Conservation (phyloP, 2,329 filamentous ascomycete genomes). For the Xylaria polymorpha region DNA sequence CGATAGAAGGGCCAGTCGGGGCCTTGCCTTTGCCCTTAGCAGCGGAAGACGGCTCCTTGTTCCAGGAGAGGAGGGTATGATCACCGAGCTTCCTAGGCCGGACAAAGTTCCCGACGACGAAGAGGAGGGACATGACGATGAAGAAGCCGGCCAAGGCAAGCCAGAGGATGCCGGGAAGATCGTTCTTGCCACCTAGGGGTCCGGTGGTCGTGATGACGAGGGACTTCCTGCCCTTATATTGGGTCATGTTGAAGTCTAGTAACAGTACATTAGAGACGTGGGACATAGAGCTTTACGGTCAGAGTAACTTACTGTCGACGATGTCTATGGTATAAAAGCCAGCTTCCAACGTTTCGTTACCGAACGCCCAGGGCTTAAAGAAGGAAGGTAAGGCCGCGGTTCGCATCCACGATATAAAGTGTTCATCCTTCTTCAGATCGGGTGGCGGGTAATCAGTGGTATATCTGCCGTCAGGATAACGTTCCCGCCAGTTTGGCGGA, state of each 20-base stretch:
- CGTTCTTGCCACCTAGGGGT: constrained; percentile 93
- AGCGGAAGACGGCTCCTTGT: constrained; percentile 65
- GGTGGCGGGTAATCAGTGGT: constrained; percentile 73
- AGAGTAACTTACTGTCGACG: constrained; percentile 75
- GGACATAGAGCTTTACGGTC: not conserved
- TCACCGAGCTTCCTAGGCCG: constrained; percentile 97
- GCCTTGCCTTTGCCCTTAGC: constrained; percentile 56
- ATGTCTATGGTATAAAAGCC: constrained; percentile 84
- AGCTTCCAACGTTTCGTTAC: constrained; percentile 73
- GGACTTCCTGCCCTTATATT: constrained; percentile 88
- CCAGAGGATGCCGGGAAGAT: constrained; percentile 96
- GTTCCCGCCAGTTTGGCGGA: constrained; percentile 84
- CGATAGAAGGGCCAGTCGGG: constrained; percentile 54
- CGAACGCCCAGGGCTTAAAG: constrained; percentile 90
- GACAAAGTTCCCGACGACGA: constrained; percentile 90
- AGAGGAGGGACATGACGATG: constrained; percentile 86
- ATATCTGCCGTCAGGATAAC: constrained; percentile 79
- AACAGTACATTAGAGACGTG: not conserved
- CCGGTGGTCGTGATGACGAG: constrained; percentile 90
- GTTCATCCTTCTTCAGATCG: constrained; percentile 78
- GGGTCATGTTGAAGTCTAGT: constrained; percentile 80
- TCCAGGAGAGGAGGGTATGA: constrained; percentile 98
- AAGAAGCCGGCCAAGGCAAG: constrained; percentile 93
- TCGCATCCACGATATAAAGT: constrained; percentile 99
- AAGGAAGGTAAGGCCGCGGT: constrained; percentile 94